Conservation (phyloP, 2,329 filamentous ascomycete species). For the Pseudogymnoascus sp. region DNA sequence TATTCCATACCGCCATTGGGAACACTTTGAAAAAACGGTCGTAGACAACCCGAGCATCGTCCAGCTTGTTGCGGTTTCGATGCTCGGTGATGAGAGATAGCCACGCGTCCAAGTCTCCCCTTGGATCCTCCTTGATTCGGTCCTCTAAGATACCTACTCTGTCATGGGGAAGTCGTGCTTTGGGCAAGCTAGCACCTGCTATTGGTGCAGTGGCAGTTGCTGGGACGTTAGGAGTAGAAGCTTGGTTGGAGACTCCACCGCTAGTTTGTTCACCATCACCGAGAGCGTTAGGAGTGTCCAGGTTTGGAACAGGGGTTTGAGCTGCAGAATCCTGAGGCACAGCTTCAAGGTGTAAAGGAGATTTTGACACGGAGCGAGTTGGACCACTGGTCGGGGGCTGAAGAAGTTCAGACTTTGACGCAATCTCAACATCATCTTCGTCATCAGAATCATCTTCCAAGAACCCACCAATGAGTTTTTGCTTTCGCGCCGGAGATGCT, state of each 20-base stretch:
- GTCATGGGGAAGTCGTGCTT: conserved; percentile 30
- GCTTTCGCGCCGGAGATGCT: conserved; percentile 20
- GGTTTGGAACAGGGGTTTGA: conserved; percentile 6
- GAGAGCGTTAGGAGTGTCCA: conserved; percentile 12
- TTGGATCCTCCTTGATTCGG: conserved; percentile 83
- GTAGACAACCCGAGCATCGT: conserved; percentile 72
- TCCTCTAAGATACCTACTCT: conserved; percentile 57
- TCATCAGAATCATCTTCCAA: conserved; percentile 31
- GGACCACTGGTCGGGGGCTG: conserved; percentile 20
- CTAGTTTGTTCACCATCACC: conserved; percentile 10
- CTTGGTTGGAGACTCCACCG: conserved; percentile 12
- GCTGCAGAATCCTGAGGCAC: conserved; percentile 3
- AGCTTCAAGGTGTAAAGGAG: conserved; percentile 7
- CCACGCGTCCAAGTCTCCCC: conserved; percentile 91
- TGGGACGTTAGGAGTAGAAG: conserved; percentile 11
- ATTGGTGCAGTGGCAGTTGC: neutral
- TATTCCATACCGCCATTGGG: conserved; percentile 72
- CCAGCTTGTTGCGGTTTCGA: conserved; percentile 70
- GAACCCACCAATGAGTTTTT: conserved; percentile 28
- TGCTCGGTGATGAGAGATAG: conserved; percentile 77
- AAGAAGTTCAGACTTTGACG: conserved; percentile 20
- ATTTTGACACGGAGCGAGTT: conserved; percentile 17
- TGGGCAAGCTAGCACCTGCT: conserved; percentile 18
- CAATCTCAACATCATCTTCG: conserved; percentile 22
- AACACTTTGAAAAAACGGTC: conserved; percentile 83